Evolutionary conservation across 2,329 filamentous ascomycete genomes (phyloP).

Genomic region (Cercospora sesami): DNA sequence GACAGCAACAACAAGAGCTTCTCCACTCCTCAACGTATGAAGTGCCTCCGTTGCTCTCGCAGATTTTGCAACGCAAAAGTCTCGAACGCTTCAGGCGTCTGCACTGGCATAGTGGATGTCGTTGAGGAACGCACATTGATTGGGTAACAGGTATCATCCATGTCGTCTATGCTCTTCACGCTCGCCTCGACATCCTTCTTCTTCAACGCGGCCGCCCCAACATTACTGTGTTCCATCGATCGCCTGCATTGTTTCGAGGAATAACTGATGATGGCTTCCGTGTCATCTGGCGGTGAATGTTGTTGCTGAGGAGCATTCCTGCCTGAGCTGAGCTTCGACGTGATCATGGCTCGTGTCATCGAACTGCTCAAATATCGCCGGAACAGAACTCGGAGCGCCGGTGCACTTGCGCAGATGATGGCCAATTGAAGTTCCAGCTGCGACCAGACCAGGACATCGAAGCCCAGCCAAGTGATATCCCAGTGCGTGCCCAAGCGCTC

Average conservation of each 20-base stretch:
- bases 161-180: background rate
- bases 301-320: background rate
- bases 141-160: constrained; percentile 1
- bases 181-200: background rate
- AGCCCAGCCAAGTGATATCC: constrained; percentile 28
- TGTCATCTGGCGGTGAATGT: background rate
- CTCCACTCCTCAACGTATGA: constrained; percentile 6
- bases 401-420: constrained; percentile 29
- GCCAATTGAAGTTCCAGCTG: constrained; percentile 29
- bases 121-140: background rate
- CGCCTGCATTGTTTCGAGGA: background rate
- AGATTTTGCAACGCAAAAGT: constrained; percentile 14
- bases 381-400: constrained; percentile 26
- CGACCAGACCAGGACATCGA: constrained; percentile 25
- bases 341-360: background rate
- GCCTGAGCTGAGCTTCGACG: constrained; percentile 1
- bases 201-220: background rate
- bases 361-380: constrained; percentile 11
- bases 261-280: constrained; percentile 2
- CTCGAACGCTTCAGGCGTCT: constrained; percentile 15
- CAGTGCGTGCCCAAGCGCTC: constrained; percentile 16
- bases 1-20: background rate
- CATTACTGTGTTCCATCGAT: background rate
- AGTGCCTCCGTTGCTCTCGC: constrained; percentile 9
- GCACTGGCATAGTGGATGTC: background rate